Conservation (phyloP, 2,329 filamentous ascomycete species). For the Sclerotinia glacialis region DNA sequence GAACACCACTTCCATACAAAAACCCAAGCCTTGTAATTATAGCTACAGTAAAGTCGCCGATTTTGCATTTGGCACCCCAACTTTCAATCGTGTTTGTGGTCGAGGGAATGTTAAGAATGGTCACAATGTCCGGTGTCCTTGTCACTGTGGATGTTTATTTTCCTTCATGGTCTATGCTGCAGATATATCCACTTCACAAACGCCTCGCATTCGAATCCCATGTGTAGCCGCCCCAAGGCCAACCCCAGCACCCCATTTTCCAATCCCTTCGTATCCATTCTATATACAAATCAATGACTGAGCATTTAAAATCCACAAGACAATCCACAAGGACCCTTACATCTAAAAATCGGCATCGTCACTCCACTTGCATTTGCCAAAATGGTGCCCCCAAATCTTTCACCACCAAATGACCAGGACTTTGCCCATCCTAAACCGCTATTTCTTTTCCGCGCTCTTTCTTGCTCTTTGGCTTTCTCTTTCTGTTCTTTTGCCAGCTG, state of each 20-base stretch:
- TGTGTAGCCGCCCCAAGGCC: too few species aligned
- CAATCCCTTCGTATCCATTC: background rate
- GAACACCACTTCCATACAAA: background rate
- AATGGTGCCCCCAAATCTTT: slow-evolving; percentile 9
- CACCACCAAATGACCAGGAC: slow-evolving; percentile 18
- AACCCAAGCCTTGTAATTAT: slow-evolving; percentile 6
- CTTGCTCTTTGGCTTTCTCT: slow-evolving; percentile 2
- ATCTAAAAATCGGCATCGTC: slow-evolving; percentile 15
- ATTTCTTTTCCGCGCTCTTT: slow-evolving; percentile 12
- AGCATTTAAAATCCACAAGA: background rate
- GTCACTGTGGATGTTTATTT: background rate
- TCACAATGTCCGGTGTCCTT: background rate
- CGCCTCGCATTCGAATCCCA: background rate
- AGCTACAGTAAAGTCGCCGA: background rate
- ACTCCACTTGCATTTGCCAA: slow-evolving; percentile 15
- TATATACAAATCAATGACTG: background rate
- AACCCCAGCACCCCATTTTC: background rate
- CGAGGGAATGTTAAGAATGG: background rate
- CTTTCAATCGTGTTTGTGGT: background rate
- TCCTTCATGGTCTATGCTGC: slow-evolving; percentile 4
- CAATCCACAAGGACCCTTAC: slow-evolving; percentile 13
- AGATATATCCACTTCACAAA: background rate
- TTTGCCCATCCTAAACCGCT: slow-evolving; percentile 15
- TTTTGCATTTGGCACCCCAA: background rate
- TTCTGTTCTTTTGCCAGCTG: background rate